Conservation (phyloP, 495 filamentous ascomycete genomes). For the Saxispiralis lemnorum region DNA sequence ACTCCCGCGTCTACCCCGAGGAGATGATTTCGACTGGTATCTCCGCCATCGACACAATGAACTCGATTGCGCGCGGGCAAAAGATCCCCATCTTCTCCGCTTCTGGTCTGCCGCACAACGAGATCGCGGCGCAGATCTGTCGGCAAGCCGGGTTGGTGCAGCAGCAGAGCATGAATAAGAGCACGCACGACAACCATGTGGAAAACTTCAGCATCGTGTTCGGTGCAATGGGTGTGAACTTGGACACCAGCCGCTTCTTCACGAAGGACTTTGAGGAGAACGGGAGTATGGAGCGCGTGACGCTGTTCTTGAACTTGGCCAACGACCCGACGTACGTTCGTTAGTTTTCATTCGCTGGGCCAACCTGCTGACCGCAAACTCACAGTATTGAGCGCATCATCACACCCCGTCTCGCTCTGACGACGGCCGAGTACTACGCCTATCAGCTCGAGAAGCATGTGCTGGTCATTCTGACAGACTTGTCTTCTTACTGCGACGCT, state of each 20-base stretch:
- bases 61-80: conserved; percentile 97
- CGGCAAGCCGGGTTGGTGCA: conserved; percentile 86
- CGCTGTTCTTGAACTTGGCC: conserved; percentile 94
- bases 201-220: conserved; percentile 99
- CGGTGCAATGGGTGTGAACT: conserved; percentile 99
- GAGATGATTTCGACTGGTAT: conserved; percentile 99
- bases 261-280: conserved; percentile 98
- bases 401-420: conserved; percentile 93
- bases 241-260: conserved; percentile 98
- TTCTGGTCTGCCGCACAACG: conserved; percentile 94
- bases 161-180: conserved; percentile 52
- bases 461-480: conserved; percentile 91
- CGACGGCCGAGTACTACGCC: conserved; percentile 98
- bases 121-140: conserved; percentile 96
- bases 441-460: conserved; percentile 99
- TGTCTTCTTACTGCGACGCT: conserved; percentile 96
- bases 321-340: conserved; percentile 87
- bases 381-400: conserved; percentile 96
- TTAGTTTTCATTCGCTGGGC: neutral
- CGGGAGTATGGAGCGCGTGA: conserved; percentile 90
- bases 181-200: conserved; percentile 87
- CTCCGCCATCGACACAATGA: conserved; percentile 99
- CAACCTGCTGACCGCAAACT: neutral
- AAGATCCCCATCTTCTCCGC: conserved; percentile 99
- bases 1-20: conserved; percentile 95